Evolutionary conservation across 495 filamentous ascomycete genomes (phyloP).

Genomic region (Daldinia decipiens): DNA sequence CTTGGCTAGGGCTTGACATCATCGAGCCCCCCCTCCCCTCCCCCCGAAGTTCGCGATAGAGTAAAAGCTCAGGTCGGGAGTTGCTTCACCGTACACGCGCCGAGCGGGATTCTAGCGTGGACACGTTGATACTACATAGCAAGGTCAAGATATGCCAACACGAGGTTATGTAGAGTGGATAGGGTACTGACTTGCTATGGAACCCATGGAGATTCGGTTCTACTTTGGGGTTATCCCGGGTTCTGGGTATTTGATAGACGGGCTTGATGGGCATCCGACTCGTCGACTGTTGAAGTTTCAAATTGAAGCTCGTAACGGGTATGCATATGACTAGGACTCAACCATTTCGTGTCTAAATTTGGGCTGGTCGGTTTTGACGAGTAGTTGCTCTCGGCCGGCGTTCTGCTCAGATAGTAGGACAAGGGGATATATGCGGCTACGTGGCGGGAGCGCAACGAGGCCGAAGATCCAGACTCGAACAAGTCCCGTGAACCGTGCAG

Average conservation of each 20-base stretch:
- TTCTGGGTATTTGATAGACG: constrained; percentile 16
- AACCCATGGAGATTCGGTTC: constrained; percentile 22
- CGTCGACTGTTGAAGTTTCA: constrained; percentile 6
- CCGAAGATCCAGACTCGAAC: constrained; percentile 21
- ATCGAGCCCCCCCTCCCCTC: neutral
- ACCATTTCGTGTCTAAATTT: constrained; percentile 44
- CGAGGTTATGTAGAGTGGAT: constrained; percentile 33
- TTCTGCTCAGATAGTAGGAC: constrained; percentile 14
- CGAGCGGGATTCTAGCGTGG: constrained; percentile 4
- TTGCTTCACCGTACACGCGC: constrained; percentile 1
- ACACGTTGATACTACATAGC: constrained; percentile 26
- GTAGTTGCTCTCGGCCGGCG: constrained; percentile 20
- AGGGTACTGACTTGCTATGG: constrained; percentile 7
- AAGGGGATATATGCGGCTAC: constrained; percentile 21
- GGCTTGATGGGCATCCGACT: constrained; percentile 3
- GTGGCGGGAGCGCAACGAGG: constrained; percentile 19
- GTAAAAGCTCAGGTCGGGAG: neutral
- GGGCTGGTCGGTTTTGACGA: constrained; percentile 21
- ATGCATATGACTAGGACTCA: constrained; percentile 6
- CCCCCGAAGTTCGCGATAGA: neutral
- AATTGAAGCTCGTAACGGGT: constrained; percentile 15
- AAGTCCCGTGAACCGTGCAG: constrained; percentile 18
- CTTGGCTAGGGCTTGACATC: neutral
- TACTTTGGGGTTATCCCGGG: constrained; percentile 19
- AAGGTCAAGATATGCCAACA: constrained; percentile 28